Percentiles rank a stretch among this genome's conserved stretches.
Evolutionary conservation across 805 yeast species (phyloP).

Genomic region (Candida fluviatilis): DNA sequence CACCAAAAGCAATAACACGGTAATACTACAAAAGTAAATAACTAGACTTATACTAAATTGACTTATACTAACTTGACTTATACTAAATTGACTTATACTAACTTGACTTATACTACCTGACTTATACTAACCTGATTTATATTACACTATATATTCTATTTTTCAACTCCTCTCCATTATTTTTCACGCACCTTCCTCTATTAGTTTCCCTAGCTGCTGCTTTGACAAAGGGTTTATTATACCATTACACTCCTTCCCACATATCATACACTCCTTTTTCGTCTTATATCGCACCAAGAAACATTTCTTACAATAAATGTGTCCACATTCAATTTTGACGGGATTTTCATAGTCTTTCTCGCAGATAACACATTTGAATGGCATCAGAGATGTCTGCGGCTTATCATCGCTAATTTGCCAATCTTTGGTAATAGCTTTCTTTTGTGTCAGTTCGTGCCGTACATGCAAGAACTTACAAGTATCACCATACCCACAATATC

Average conservation of each 20-base stretch:
- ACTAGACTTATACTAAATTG: too few relatives aligned
- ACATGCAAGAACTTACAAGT: conserved; percentile 92
- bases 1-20: too few relatives aligned
- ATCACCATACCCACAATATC: conserved; percentile 96
- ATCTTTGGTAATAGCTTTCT: conserved; percentile 60
- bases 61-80: too few relatives aligned
- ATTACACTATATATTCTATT: too few relatives aligned
- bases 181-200: too few relatives aligned
- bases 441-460: conserved; percentile 77
- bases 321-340: conserved; percentile 56
- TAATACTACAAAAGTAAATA: too few relatives aligned
- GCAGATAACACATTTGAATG: conserved; percentile 64
- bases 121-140: too few relatives aligned
- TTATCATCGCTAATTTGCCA: conserved; percentile 51
- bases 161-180: too few relatives aligned
- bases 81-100: too few relatives aligned
- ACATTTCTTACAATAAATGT: conserved; percentile 61
- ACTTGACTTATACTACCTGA: too few relatives aligned
- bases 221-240: conserved; percentile 50
- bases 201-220: conserved; percentile 17
- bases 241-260: conserved; percentile 60
- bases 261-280: conserved; percentile 47
- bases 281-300: conserved; percentile 45
- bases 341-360: conserved; percentile 51
- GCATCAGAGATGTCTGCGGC: conserved; percentile 25